phyloP scores from a whole-genome alignment of 2,329 filamentous ascomycete genomes.

The Ilyonectria mors-panacis region DNA sequence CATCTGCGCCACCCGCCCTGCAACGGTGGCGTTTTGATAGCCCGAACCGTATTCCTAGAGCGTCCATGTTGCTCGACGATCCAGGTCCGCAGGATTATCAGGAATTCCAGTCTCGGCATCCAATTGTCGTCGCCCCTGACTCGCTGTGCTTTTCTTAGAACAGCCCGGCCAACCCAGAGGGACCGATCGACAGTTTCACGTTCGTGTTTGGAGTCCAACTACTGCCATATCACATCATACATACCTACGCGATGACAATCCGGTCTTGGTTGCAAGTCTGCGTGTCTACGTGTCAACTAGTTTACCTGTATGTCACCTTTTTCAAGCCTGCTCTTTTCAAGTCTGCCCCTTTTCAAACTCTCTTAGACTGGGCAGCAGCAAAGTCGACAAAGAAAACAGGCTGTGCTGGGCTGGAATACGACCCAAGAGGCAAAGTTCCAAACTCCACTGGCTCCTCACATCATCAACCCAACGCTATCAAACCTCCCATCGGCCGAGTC shows the following conservation, averaged over 20 bases:
- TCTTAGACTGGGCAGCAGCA: neutral
- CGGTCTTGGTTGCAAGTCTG: neutral
- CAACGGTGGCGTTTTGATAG: slow-evolving; percentile 35
- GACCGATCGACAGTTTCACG: slow-evolving; percentile 43
- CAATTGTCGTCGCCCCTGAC: slow-evolving; percentile 4
- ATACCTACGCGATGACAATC: neutral
- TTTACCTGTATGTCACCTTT: neutral
- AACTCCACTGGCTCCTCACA: neutral
- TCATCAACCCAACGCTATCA: neutral
- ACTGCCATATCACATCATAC: slow-evolving; percentile 29
- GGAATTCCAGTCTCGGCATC: neutral
- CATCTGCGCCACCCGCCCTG: slow-evolving; percentile 42
- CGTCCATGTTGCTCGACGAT: neutral
- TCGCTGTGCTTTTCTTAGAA: slow-evolving; percentile 19
- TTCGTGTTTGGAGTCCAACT: slow-evolving; percentile 21
- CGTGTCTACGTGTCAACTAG: neutral
- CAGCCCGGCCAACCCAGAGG: neutral
- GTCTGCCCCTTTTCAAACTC: neutral
- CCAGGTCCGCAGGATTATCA: neutral
- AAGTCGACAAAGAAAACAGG: slow-evolving; percentile 1
- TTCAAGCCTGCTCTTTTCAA: neutral
- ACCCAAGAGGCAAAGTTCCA: slow-evolving; percentile 14
- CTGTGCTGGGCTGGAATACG: slow-evolving; percentile 4
- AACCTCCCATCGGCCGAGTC: slow-evolving; percentile 21
- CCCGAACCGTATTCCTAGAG: neutral